These are phyloP conservation scores for Lasiodiplodia hormozganensis DNA, from an alignment of 2,329 filamentous ascomycete genomes.

Conservation along the genomic window DNA sequence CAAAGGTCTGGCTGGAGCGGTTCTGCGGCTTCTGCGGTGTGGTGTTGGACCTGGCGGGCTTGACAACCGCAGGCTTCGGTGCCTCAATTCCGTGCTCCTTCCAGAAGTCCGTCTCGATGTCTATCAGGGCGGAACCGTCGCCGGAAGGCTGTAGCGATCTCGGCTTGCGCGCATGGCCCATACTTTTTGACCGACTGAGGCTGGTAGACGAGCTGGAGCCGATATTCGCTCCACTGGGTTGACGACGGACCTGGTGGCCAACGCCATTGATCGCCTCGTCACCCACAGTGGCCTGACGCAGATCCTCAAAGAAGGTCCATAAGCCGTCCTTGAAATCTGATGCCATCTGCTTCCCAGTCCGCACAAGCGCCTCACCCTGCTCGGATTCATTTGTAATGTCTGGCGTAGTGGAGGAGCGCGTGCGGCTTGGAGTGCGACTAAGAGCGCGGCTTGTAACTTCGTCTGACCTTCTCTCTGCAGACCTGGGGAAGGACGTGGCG, in stretches of 20 bases:
- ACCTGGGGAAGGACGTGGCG: constrained; percentile 45
- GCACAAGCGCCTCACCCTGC: constrained; percentile 44
- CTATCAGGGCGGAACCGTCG: constrained; percentile 38
- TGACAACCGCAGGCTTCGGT: constrained; percentile 38
- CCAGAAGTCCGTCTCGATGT: constrained; percentile 53
- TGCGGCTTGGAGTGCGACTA: constrained; percentile 32
- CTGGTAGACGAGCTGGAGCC: constrained; percentile 15
- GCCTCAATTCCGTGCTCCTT: constrained; percentile 49
- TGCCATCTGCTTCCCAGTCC: constrained; percentile 75
- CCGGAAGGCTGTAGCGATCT: constrained; percentile 27
- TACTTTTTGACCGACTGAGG: constrained; percentile 19
- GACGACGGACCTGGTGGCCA: constrained; percentile 12
- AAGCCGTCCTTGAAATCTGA: constrained; percentile 89
- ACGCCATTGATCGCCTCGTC: constrained; percentile 79
- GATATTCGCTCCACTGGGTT: constrained; percentile 17
- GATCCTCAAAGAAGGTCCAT: constrained; percentile 94
- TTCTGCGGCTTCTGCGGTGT: constrained; percentile 48
- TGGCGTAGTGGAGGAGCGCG: constrained; percentile 41
- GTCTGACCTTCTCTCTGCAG: constrained; percentile 38
- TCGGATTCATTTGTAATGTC: constrained; percentile 39
- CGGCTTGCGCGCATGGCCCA: constrained; percentile 15
- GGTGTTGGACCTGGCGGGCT: constrained; percentile 45
- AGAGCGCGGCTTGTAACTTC: constrained; percentile 31
- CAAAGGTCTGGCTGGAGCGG: constrained; percentile 52
- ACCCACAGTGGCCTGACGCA: constrained; percentile 92